phyloP scores from a whole-genome alignment of 2,329 filamentous ascomycete genomes.

The Colletotrichum chrysophilum region DNA sequence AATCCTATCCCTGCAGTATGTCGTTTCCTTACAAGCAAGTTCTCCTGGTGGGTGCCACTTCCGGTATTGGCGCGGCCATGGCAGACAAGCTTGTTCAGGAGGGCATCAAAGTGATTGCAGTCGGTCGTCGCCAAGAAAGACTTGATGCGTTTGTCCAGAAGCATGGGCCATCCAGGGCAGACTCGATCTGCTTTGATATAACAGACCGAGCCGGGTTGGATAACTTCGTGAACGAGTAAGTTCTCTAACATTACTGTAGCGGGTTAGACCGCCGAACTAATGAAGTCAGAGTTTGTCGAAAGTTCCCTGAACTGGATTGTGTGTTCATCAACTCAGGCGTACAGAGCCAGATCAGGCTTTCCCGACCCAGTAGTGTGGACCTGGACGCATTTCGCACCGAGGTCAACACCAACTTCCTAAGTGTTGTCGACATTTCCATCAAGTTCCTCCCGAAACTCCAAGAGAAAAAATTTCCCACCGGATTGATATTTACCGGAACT shows the following conservation, averaged over 20 bases:
- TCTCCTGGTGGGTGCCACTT: slow-evolving; percentile 48
- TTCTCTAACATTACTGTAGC: neutral
- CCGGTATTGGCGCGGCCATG: slow-evolving; percentile 30
- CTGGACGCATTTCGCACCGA: slow-evolving; percentile 31
- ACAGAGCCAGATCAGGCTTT: slow-evolving; percentile 50
- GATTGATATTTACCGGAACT: slow-evolving; percentile 24
- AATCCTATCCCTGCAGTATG: slow-evolving; percentile 37
- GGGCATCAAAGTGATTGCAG: slow-evolving; percentile 50
- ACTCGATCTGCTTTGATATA: neutral
- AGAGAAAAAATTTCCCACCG: slow-evolving; percentile 12
- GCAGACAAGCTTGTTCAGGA: slow-evolving; percentile 43
- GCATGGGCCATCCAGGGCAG: slow-evolving; percentile 45
- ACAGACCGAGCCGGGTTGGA: neutral
- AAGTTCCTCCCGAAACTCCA: slow-evolving; percentile 32
- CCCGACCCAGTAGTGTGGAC: slow-evolving; percentile 29
- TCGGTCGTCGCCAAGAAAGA: slow-evolving; percentile 53
- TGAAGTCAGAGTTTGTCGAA: slow-evolving; percentile 19
- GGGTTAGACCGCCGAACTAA: neutral
- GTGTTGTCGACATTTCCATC: slow-evolving; percentile 29
- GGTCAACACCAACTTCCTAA: slow-evolving; percentile 31
- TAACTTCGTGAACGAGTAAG: neutral
- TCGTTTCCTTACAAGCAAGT: slow-evolving; percentile 59
- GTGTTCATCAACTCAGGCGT: slow-evolving; percentile 63
- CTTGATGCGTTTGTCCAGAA: slow-evolving; percentile 52
- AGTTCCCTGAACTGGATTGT: slow-evolving; percentile 56